These are phyloP conservation scores for Petunia secreta DNA, from an alignment of 257 asterid species.

Conservation along the genomic window DNA sequence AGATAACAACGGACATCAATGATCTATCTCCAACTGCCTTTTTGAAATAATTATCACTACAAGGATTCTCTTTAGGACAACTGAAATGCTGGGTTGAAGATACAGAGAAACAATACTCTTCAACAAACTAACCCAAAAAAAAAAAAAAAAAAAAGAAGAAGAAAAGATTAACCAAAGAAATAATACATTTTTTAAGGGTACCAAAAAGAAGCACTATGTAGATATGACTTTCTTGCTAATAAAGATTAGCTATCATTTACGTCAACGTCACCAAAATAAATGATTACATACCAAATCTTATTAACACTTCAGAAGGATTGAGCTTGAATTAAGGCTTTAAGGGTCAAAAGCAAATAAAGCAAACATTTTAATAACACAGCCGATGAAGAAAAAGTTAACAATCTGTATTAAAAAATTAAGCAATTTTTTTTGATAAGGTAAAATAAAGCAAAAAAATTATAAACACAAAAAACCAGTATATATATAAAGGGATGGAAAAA, in stretches of 20 bases:
- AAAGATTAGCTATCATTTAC: not conserved
- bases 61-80: not conserved
- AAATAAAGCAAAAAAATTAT: not conserved
- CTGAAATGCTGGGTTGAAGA: not conserved
- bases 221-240: not conserved
- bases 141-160: not conserved
- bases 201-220: not conserved
- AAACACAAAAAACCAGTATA: not conserved
- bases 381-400: not conserved
- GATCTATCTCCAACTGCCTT: not conserved
- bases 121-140: too few relatives aligned
- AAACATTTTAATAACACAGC: not conserved
- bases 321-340: conserved; percentile 13
- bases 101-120: conserved; percentile 1
- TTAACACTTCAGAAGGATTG: conserved; percentile 3
- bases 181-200: not conserved
- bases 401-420: not conserved
- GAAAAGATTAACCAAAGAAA: too few relatives aligned
- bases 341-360: not conserved
- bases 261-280: conserved; percentile 15
- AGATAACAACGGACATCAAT: conserved; percentile 45
- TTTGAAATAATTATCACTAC: not conserved
- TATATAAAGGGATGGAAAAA: not conserved
- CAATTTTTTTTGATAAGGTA: not conserved
- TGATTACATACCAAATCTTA: conserved; percentile 12